Percentiles rank a stretch among this genome's conserved stretches.
Conservation (phyloP, 148 eudicot species). For the Vaccinium vitisidaea region DNA sequence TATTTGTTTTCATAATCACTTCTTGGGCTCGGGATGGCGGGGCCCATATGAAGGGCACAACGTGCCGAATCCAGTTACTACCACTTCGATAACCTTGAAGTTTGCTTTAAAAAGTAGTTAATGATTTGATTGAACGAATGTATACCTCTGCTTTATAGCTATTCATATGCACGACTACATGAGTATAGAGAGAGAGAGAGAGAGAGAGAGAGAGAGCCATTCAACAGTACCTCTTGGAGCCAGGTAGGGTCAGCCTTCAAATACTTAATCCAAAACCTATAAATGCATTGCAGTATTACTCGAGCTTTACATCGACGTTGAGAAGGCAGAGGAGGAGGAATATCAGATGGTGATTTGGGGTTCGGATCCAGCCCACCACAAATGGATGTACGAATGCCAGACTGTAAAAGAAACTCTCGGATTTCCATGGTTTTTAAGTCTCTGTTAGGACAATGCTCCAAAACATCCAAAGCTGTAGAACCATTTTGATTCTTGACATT, state of each 20-base stretch:
- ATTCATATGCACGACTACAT: not conserved
- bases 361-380: not conserved
- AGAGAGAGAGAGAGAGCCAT: not conserved
- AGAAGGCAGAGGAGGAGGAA: not conserved
- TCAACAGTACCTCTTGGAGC: not conserved
- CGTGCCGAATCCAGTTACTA: no score
- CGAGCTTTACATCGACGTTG: not conserved
- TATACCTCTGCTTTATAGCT: no score
- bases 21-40: no score
- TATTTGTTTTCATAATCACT: no score
- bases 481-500: constrained; percentile 31
- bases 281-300: not conserved
- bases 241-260: not conserved
- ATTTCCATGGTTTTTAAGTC: constrained; percentile 34
- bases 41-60: no score
- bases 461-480: constrained; percentile 31
- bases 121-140: no score
- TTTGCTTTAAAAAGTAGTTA: no score
- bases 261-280: not conserved
- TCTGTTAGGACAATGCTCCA: constrained; percentile 37
- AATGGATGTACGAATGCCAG: constrained; percentile 13
- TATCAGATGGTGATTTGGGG: not conserved
- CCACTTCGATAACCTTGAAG: no score
- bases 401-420: constrained; percentile 27
- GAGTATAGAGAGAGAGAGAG: not conserved